Percentiles rank a stretch among this genome's conserved stretches.
Conservation (phyloP, 1,284 basidiomycete species). For the Rhodofomes roseus region DNA sequence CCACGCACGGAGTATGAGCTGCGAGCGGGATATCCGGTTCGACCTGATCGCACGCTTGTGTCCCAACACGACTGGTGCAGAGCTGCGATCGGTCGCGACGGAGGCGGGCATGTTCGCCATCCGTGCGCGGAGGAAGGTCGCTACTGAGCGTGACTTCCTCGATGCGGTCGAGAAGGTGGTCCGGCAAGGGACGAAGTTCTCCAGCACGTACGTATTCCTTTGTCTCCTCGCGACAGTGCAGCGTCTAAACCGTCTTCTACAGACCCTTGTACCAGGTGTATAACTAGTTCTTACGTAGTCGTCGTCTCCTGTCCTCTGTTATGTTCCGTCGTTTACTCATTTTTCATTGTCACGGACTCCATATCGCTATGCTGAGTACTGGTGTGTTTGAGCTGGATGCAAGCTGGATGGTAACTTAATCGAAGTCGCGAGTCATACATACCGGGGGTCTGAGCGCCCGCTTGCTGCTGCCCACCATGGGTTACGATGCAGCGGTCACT, state of each 20-base stretch:
- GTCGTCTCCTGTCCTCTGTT: neutral
- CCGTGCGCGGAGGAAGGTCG: slow-evolving; percentile 93
- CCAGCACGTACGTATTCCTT: slow-evolving; percentile 61
- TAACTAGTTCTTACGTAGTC: slow-evolving; percentile 23
- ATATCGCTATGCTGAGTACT: neutral
- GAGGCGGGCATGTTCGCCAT: slow-evolving; percentile 99
- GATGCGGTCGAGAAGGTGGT: slow-evolving; percentile 99
- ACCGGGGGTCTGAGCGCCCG: neutral
- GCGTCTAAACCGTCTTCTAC: slow-evolving; percentile 2
- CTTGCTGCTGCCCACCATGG: neutral
- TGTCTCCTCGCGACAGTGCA: neutral
- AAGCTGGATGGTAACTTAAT: too few relatives aligned
- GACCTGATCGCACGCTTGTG: slow-evolving; percentile 96
- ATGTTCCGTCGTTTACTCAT: neutral
- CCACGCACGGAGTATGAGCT: slow-evolving; percentile 97
- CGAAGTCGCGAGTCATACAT: neutral
- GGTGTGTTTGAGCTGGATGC: neutral
- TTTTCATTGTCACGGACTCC: neutral
- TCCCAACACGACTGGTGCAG: slow-evolving; percentile 97
- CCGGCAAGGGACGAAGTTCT: slow-evolving; percentile 96
- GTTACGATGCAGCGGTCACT: neutral
- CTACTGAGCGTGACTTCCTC: slow-evolving; percentile 96
- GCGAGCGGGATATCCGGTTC: slow-evolving; percentile 96
- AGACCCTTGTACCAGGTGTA: slow-evolving; percentile 41
- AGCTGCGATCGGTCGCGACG: slow-evolving; percentile 94